Conservation (phyloP, 2,329 filamentous ascomycete species). For the Ophiostoma australiae region DNA sequence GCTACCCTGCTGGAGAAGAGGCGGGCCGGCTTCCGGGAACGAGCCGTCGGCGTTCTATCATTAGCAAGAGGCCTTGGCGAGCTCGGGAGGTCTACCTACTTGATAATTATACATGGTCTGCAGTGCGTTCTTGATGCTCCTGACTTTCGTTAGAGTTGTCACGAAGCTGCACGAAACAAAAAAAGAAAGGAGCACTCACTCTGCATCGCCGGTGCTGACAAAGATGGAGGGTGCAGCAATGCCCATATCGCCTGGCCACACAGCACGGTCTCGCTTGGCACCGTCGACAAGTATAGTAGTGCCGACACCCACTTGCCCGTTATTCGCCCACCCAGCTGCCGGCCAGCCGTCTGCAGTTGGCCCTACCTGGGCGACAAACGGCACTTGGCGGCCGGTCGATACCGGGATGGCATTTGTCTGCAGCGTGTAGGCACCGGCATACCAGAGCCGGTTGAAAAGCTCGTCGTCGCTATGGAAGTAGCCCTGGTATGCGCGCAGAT, state of each 20-base stretch:
- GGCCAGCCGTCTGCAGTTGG: background rate
- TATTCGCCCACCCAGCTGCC: slow-evolving; percentile 37
- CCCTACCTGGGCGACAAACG: slow-evolving; percentile 30
- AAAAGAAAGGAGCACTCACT: slow-evolving; percentile 29
- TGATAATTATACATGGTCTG: slow-evolving; percentile 39
- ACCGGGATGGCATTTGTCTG: slow-evolving; percentile 37
- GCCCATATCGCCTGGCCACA: slow-evolving; percentile 36
- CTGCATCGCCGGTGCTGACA: slow-evolving; percentile 46
- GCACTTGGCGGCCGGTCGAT: slow-evolving; percentile 32
- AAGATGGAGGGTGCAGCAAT: slow-evolving; percentile 48
- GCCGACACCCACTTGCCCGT: slow-evolving; percentile 34
- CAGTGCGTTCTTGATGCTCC: slow-evolving; percentile 43
- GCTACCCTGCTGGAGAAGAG: slow-evolving; percentile 37
- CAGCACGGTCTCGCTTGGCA: slow-evolving; percentile 24
- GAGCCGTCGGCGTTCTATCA: slow-evolving; percentile 38
- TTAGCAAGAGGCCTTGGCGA: no score
- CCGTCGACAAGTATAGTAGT: slow-evolving; percentile 31
- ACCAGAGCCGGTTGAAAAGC: slow-evolving; percentile 51
- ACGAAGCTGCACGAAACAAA: background rate
- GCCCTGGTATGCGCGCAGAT: slow-evolving; percentile 49
- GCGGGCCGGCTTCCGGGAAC: slow-evolving; percentile 48
- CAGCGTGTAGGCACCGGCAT: slow-evolving; percentile 45
- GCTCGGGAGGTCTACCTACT: slow-evolving; percentile 6
- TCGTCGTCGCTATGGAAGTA: slow-evolving; percentile 49
- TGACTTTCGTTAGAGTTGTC: background rate